phyloP scores from a whole-genome alignment of 495 filamentous ascomycete species.

The Tuber brumale region DNA sequence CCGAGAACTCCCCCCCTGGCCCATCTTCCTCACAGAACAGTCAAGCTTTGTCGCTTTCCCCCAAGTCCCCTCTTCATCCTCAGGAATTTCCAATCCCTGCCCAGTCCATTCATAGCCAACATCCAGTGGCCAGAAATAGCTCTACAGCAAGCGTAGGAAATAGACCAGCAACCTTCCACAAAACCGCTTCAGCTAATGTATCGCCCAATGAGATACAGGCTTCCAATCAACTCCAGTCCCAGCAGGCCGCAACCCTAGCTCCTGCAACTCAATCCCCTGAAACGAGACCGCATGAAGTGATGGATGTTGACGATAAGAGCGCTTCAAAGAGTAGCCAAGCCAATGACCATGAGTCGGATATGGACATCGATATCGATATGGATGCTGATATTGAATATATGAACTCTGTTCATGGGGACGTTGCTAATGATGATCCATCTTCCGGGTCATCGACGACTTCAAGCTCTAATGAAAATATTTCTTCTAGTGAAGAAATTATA shows the following conservation, averaged over 20 bases:
- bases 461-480: not conserved
- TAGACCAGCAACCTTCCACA: not conserved
- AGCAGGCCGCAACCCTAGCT: not conserved
- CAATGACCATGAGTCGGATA: not conserved
- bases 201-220: constrained; percentile 4
- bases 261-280: not conserved
- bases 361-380: constrained; percentile 4
- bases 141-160: not conserved
- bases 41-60: not conserved
- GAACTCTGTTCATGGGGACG: not conserved
- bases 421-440: constrained; percentile 3
- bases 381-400: constrained; percentile 3
- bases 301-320: constrained; percentile 3
- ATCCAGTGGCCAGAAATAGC: not conserved
- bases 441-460: not conserved
- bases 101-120: not conserved
- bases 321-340: not conserved
- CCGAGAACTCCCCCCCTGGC: not conserved
- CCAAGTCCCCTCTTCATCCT: not conserved
- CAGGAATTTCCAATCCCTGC: not conserved
- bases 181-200: not conserved
- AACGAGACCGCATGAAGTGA: constrained; percentile 1
- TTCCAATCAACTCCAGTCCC: not conserved
- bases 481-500: not conserved
- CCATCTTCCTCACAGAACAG: not conserved